These are phyloP conservation scores for Cryptosporidium sp. DNA, from an alignment of 169 alveolate genomes.

Conservation along the genomic window DNA sequence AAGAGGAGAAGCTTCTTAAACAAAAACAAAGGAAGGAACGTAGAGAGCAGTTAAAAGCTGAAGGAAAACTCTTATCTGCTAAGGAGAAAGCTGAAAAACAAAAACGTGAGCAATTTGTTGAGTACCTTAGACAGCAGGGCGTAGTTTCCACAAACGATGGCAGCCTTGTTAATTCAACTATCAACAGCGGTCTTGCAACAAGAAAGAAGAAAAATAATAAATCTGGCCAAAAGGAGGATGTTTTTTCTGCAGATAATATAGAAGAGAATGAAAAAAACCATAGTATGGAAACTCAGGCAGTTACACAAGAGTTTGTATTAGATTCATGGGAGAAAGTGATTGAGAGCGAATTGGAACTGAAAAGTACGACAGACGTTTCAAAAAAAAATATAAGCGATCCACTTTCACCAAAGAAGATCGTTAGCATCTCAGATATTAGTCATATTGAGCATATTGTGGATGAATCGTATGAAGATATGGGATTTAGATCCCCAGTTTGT, in stretches of 20 bases:
- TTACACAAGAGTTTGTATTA: conserved; percentile 50
- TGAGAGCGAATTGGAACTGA: not conserved
- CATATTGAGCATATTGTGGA: conserved; percentile 9
- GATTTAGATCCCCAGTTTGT: conserved; percentile 95
- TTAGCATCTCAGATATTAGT: not conserved
- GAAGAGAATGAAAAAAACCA: conserved; percentile 55
- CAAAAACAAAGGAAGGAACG: conserved; percentile 85
- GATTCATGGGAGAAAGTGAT: conserved; percentile 78
- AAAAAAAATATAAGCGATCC: conserved; percentile 55
- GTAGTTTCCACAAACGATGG: conserved; percentile 21
- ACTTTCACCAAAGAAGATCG: conserved; percentile 49
- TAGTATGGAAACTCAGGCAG: conserved; percentile 42
- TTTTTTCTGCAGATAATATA: conserved; percentile 45
- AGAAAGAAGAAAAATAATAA: conserved; percentile 51
- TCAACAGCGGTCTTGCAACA: conserved; percentile 57
- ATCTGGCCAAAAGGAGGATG: conserved; percentile 51
- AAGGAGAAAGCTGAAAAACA: conserved; percentile 84
- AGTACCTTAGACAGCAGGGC: conserved; percentile 82
- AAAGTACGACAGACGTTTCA: not conserved
- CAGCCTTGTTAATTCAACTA: not conserved
- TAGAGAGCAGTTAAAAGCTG: conserved; percentile 84
- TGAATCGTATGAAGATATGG: conserved; percentile 77
- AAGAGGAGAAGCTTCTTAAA: conserved; percentile 78
- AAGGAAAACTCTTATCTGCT: conserved; percentile 85
- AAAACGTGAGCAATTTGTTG: conserved; percentile 82